Percentiles rank a stretch among this genome's conserved stretches.
Conservation (phyloP, 139 green algal genomes). For the Auxenochlorella protothecoides region DNA sequence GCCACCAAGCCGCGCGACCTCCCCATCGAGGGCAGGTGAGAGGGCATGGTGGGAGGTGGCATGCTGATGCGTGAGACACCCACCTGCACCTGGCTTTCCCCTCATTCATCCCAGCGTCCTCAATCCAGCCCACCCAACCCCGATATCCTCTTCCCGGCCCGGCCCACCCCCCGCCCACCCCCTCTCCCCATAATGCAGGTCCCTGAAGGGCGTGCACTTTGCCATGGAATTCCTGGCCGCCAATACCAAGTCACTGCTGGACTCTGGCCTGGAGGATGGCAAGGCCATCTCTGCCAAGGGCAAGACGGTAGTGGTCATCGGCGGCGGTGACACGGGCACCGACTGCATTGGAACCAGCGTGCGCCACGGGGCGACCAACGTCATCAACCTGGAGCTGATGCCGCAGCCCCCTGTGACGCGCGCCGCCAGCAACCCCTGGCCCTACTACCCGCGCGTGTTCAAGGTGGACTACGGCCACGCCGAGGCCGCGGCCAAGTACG, state of each 20-base stretch:
- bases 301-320: slow-evolving; percentile 95
- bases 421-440: slow-evolving; percentile 80
- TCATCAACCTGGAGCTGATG: slow-evolving; percentile 95
- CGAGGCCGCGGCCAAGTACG: slow-evolving; percentile 65
- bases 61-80: slow-evolving; percentile 24
- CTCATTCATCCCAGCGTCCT: neutral
- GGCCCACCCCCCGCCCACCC: neutral
- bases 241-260: slow-evolving; percentile 90
- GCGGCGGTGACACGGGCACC: slow-evolving; percentile 91
- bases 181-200: slow-evolving; percentile 6
- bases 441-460: slow-evolving; percentile 73
- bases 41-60: neutral
- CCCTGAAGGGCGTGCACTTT: slow-evolving; percentile 78
- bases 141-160: neutral
- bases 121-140: too few relatives aligned
- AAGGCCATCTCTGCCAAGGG: slow-evolving; percentile 77
- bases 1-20: slow-evolving; percentile 87
- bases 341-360: slow-evolving; percentile 95
- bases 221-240: slow-evolving; percentile 93
- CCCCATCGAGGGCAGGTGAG: slow-evolving; percentile 54
- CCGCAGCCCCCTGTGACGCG: slow-evolving; percentile 64
- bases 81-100: slow-evolving; percentile 26
- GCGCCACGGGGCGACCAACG: slow-evolving; percentile 59
- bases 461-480: slow-evolving; percentile 88
- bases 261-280: slow-evolving; percentile 64